Evolutionary conservation across 345 rosid species (phyloP), one percentile per base, ranked within the genome.

Genomic region (Boechera stricta): DNA sequence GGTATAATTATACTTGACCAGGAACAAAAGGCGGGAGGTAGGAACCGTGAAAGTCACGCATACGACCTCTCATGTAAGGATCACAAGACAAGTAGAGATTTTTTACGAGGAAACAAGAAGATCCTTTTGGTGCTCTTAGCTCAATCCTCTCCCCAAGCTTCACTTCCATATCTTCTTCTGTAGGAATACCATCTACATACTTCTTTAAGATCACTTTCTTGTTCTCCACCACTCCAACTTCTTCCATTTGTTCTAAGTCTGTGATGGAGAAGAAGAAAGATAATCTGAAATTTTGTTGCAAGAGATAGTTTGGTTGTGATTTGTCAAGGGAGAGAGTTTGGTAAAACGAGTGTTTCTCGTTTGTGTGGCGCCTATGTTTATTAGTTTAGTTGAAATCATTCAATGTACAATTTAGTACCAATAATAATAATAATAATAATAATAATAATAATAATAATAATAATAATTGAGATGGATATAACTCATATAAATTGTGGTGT

Each of bases 31-130:
- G 81, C 9, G 76, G 68, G 52, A 77, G 32, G 16, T 68, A 84
- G 56, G 82, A 72, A 36, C 70, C 77, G 15, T 51, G 78, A 36
- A 47, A 57, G 13, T 81, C 67, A 55, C 63, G 73, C 87, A 85
- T 85, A 53, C 83, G 82, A 42, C 79, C 62, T 11, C 87, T 71
- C 90, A 87, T 82, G 68, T 86, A 86, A 15, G 91, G 89, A 77
- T 85, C 88, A 38, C 88, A 82, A 9, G 88, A 86, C 65, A 87
- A 74, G 74, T 76, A 87, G 18, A 86, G 79, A 71, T 83, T 83
- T 75, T 89, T 72, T 0, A 87, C 72, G 26, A 87, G 79, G 54
- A 87, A 57, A 11, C 45, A 74, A 48, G 70, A 73, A 1, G 84
- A 71, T 3, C 64, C 82, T 67, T 80, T 67, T 28, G 87, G 82